Base-by-base conservation (phyloP, 805 yeast genomes). In the Millerozyma acaciae region DNA sequence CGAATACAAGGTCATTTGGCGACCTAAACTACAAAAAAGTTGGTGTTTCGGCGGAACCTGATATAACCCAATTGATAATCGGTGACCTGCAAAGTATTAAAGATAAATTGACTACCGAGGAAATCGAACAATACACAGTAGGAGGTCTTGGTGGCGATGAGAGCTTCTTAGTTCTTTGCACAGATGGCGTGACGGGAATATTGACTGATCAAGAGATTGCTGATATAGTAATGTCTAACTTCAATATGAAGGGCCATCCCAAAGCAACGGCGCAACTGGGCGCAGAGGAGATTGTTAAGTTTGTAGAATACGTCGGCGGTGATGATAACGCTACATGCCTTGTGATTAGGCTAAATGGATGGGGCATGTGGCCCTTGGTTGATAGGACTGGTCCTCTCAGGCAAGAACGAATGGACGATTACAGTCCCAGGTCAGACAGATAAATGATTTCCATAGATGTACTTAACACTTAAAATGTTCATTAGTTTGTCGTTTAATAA, bases 291-390 rank as follows among this genome's bases (percentile, higher is more conserved):
- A 84, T 93, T 13, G 76, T 90, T 8, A 73, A 79, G 47, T 93
- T 80, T 54, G 82, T 88, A 8, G 88, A 83, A 52, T 84, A 84
- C 26, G 73, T 89, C 6, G 95, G 95, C 9, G 93, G 95, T 2
- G 88, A 85, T 48, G 98, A 93, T 55, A 93, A 93, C 59, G 95
- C 97, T n/a, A 87, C 97, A 2, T 87, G 96, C 53, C 50, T 83
- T 41, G 84, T 93, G 4, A 58, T 90, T 8, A 66, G 94, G 38
- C 63, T 93, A 35, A 70, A 74, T 21, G 96, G 96, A 7, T 93
- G 98, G 98, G 96, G 96, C 5, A 73, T 78, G 35, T 93, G 98
- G 97, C 90, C 93, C 6, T 60, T 73, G 35, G 50, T 68, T 4
- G 97, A 90, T 60, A 64, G 95, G 30, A 87, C 97, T 1, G 97